Conservation (phyloP, 331 rosid genomes). For the Malus hybrid region DNA sequence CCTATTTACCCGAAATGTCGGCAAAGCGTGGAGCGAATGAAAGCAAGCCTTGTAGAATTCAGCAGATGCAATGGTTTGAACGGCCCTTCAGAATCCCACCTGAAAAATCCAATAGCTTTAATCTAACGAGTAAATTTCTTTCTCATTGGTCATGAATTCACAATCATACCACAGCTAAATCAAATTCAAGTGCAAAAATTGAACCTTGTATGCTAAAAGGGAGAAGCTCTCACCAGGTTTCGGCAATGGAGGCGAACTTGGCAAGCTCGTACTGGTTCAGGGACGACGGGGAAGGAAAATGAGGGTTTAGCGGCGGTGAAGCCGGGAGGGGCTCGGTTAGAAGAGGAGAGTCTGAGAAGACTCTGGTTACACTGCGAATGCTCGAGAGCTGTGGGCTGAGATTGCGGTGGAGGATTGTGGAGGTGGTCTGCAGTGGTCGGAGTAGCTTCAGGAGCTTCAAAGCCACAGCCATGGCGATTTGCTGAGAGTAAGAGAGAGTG, state of each 20-base stretch:
- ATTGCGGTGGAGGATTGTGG: conserved; percentile 11
- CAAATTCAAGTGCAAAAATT: background rate
- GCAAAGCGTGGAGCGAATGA: conserved; percentile 75
- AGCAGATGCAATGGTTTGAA: conserved; percentile 79
- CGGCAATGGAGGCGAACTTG: conserved; percentile 70
- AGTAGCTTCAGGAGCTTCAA: conserved; percentile 36
- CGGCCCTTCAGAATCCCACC: conserved; percentile 99
- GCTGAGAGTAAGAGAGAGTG: background rate
- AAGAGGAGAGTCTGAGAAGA: conserved; percentile 35
- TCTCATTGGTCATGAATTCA: background rate
- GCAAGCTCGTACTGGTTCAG: conserved; percentile 55
- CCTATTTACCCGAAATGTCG: conserved; percentile 62
- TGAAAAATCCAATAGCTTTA: background rate
- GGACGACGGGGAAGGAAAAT: conserved; percentile 38
- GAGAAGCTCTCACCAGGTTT: conserved; percentile 49
- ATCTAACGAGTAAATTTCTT: background rate
- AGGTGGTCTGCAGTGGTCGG: conserved; percentile 21
- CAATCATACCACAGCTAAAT: background rate
- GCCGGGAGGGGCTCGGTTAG: conserved; percentile 16
- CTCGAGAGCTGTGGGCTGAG: conserved; percentile 1
- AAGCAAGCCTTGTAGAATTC: conserved; percentile 86
- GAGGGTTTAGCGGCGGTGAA: conserved; percentile 24
- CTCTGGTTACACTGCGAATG: conserved; percentile 9
- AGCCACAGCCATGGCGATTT: conserved; percentile 19
- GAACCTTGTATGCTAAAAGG: background rate